These are phyloP conservation scores for Dichotomocladium elegans DNA, from an alignment of 371 early-diverging fungal genomes.

Conservation along the genomic window DNA sequence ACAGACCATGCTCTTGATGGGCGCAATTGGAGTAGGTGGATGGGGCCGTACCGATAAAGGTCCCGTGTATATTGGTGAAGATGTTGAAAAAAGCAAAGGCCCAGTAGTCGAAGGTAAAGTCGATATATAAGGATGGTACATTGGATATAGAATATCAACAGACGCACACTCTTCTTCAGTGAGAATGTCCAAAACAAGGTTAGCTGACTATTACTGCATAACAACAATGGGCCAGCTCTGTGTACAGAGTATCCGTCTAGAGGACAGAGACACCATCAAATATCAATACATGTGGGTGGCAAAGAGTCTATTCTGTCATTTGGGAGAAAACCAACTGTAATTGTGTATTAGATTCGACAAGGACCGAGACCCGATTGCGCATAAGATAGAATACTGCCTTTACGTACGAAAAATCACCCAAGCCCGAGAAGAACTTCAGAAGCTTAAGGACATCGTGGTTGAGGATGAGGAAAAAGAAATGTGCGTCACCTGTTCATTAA, in stretches of 20 bases:
- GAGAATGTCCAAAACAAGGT: conserved; percentile 15
- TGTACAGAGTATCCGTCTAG: conserved; percentile 20
- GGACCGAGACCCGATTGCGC: conserved; percentile 13
- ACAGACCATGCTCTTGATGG: conserved; percentile 13
- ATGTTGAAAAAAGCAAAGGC: conserved; percentile 19
- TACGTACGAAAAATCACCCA: conserved; percentile 17
- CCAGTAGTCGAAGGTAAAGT: conserved; percentile 19
- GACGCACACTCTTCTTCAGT: too few species aligned
- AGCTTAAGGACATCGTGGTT: background rate
- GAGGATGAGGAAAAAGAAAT: background rate
- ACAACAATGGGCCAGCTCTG: conserved; percentile 30
- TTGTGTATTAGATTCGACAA: conserved; percentile 13
- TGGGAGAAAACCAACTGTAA: background rate
- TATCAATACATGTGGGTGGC: conserved; percentile 15
- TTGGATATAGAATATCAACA: too few species aligned
- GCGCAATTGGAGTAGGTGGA: conserved; percentile 28
- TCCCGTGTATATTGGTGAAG: conserved; percentile 23
- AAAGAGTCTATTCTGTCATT: too few species aligned
- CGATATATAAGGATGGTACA: background rate
- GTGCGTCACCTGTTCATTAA: background rate
- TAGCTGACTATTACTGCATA: conserved; percentile 24
- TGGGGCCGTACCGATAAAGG: conserved; percentile 26
- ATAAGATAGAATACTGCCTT: conserved; percentile 26
- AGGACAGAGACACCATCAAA: conserved; percentile 15
- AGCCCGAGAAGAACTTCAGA: conserved; percentile 18